Percentiles rank a stretch among this genome's conserved stretches.
phyloP scores from a whole-genome alignment of 1,284 basidiomycete genomes.

The Chalciporus piperatoides region DNA sequence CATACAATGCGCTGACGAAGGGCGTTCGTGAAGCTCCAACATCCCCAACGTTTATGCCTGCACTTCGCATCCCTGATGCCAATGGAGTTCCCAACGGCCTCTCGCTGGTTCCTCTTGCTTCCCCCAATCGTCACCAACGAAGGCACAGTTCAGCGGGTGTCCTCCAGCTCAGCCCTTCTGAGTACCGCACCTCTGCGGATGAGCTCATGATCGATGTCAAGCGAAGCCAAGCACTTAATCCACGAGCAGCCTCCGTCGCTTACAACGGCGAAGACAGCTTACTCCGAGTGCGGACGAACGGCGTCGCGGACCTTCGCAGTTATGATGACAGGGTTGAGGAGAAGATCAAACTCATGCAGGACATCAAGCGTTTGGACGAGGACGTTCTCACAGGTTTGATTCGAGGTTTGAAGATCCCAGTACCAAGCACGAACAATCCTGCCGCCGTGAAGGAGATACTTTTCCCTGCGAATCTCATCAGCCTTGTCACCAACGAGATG shows the following conservation, averaged over 20 bases:
- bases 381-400: slow-evolving; percentile 93
- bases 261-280: slow-evolving; percentile 76
- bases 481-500: slow-evolving; percentile 98
- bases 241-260: slow-evolving; percentile 91
- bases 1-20: slow-evolving; percentile 79
- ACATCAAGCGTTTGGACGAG: slow-evolving; percentile 88
- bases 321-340: slow-evolving; percentile 92
- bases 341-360: slow-evolving; percentile 92
- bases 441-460: slow-evolving; percentile 96
- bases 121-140: slow-evolving; percentile 61
- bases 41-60: slow-evolving; percentile 80
- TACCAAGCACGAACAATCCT: slow-evolving; percentile 86
- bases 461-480: slow-evolving; percentile 99
- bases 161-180: slow-evolving; percentile 58
- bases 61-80: slow-evolving; percentile 55
- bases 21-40: slow-evolving; percentile 69
- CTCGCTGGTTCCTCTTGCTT: slow-evolving; percentile 30
- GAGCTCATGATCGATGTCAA: slow-evolving; percentile 78
- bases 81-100: slow-evolving; percentile 41
- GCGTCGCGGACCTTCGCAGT: slow-evolving; percentile 65
- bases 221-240: slow-evolving; percentile 70
- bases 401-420: slow-evolving; percentile 89
- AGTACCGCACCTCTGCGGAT: slow-evolving; percentile 70
- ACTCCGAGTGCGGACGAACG: slow-evolving; percentile 69
- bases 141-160: slow-evolving; percentile 85